Conservation (phyloP, 805 yeast genomes). For the Priceomyces medius region DNA sequence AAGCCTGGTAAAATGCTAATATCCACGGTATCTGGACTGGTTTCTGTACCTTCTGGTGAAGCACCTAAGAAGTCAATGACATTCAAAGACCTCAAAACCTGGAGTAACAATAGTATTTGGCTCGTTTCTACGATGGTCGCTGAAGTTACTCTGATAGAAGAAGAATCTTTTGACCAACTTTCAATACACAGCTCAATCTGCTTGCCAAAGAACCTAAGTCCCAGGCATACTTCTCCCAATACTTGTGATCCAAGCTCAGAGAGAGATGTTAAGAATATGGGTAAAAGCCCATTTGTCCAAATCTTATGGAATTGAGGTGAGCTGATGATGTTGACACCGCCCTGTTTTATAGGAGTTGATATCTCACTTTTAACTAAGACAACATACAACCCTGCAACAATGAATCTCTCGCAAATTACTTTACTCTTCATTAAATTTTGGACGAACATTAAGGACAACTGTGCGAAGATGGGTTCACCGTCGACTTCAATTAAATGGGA, state of each 20-base stretch:
- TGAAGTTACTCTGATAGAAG: slow-evolving; percentile 35
- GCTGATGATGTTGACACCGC: slow-evolving; percentile 52
- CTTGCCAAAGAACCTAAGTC: slow-evolving; percentile 58
- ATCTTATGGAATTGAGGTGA: slow-evolving; percentile 62
- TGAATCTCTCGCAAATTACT: slow-evolving; percentile 63
- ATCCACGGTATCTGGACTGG: slow-evolving; percentile 15
- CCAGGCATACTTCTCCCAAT: slow-evolving; percentile 62
- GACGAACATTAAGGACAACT: slow-evolving; percentile 63
- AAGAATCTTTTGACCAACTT: slow-evolving; percentile 66
- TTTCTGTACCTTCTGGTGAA: slow-evolving; percentile 12
- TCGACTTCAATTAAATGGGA: slow-evolving; percentile 61
- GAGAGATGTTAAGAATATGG: slow-evolving; percentile 60
- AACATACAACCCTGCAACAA: slow-evolving; percentile 60
- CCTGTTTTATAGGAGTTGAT: slow-evolving; percentile 64
- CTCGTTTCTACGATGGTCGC: slow-evolving; percentile 40
- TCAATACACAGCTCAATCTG: slow-evolving; percentile 65
- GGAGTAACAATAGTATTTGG: slow-evolving; percentile 65
- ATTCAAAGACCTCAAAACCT: slow-evolving; percentile 53
- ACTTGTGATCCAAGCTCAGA: slow-evolving; percentile 62
- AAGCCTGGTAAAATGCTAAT: slow-evolving; percentile 54
- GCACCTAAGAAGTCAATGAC: slow-evolving; percentile 45
- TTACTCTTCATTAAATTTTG: slow-evolving; percentile 65
- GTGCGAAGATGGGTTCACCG: slow-evolving; percentile 70
- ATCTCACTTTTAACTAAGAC: slow-evolving; percentile 73
- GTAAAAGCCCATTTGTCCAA: slow-evolving; percentile 86